phyloP scores from a whole-genome alignment of 208 protist species.

The Porcisia deanei region DNA sequence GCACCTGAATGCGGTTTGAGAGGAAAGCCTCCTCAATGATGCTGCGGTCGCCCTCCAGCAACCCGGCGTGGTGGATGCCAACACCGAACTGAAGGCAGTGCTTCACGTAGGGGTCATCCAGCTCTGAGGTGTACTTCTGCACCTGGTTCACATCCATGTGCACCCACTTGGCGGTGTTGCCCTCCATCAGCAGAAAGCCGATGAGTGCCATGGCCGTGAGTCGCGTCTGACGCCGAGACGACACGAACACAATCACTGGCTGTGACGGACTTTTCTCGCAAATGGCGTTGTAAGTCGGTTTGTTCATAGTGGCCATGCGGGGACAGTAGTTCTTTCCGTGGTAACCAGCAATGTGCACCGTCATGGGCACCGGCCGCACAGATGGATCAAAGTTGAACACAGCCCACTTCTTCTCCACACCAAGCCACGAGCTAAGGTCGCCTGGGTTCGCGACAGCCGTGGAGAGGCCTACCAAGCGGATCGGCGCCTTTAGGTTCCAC shows the following conservation, averaged over 20 bases:
- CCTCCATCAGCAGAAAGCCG: slow-evolving; percentile 90
- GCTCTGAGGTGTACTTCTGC: slow-evolving; percentile 52
- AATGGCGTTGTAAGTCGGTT: slow-evolving; percentile 98
- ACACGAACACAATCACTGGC: slow-evolving; percentile 99
- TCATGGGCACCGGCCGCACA: slow-evolving; percentile 98
- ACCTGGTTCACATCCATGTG: slow-evolving; percentile 91
- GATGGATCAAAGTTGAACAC: slow-evolving; percentile 99
- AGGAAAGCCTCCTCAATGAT: slow-evolving; percentile 96
- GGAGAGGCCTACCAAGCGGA: slow-evolving; percentile 99
- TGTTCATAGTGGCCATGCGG: slow-evolving; percentile 99
- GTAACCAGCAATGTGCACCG: slow-evolving; percentile 97
- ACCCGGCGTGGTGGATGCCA: slow-evolving; percentile 99
- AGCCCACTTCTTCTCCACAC: slow-evolving; percentile 91
- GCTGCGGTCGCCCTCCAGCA: slow-evolving; percentile 81
- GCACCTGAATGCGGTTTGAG: slow-evolving; percentile 95
- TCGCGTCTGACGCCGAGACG: slow-evolving; percentile 98
- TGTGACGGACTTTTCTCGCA: slow-evolving; percentile 93
- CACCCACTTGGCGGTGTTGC: slow-evolving; percentile 94
- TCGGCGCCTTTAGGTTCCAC: slow-evolving; percentile 87
- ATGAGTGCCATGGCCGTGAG: slow-evolving; percentile 99
- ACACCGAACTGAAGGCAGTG: slow-evolving; percentile 98
- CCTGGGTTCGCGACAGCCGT: slow-evolving; percentile 98
- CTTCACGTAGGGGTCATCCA: slow-evolving; percentile 92
- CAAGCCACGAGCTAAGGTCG: slow-evolving; percentile 99
- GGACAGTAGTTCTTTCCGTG: slow-evolving; percentile 98